Conservation (phyloP, 768 basidiomycete species). For the Tricholoma sp. region DNA sequence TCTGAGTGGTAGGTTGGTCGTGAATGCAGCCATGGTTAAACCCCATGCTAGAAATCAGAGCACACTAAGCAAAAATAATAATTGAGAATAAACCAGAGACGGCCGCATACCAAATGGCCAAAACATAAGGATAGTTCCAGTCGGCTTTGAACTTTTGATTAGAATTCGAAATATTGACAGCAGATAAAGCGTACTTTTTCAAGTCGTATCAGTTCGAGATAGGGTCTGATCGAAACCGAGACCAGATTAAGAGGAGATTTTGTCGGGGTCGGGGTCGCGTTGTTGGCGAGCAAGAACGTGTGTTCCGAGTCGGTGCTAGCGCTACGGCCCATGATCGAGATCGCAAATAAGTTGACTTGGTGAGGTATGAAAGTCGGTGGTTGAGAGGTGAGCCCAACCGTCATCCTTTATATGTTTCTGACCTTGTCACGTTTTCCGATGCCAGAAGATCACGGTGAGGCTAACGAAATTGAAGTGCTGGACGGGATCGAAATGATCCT, state of each 20-base stretch:
- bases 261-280: conserved; percentile 7
- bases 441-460: background rate
- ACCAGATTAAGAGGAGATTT: conserved; percentile 31
- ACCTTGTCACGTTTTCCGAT: background rate
- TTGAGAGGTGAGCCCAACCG: background rate
- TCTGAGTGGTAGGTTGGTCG: conserved; percentile 24
- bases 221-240: conserved; percentile 28
- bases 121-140: conserved; percentile 47
- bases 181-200: conserved; percentile 35
- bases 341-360: background rate
- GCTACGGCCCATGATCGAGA: conserved; percentile 18
- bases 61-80: background rate
- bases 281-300: conserved; percentile 21
- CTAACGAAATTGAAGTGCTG: background rate
- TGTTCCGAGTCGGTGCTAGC: conserved; percentile 16
- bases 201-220: conserved; percentile 45
- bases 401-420: conserved; percentile 12
- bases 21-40: conserved; percentile 45
- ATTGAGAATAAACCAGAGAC: background rate
- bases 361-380: background rate
- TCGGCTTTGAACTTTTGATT: conserved; percentile 35
- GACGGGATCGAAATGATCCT: background rate
- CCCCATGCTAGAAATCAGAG: conserved; percentile 35
- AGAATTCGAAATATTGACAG: background rate
- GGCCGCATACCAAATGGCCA: conserved; percentile 47